Conservation (phyloP, 495 filamentous ascomycete genomes). For the Penicillium silybi region DNA sequence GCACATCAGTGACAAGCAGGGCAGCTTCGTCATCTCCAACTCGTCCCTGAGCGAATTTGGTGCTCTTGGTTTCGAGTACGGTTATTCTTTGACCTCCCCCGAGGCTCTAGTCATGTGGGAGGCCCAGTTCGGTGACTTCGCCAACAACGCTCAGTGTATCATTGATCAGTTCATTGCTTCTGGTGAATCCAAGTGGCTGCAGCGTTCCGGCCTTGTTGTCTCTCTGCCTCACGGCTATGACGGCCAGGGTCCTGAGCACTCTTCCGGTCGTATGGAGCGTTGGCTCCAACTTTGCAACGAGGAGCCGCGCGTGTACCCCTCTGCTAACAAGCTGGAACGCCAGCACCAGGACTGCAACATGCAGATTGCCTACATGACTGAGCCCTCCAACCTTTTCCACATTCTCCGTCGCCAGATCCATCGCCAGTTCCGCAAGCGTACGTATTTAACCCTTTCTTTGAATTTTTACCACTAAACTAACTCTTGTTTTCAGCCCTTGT, state of each 20-base stretch:
- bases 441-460: slow-evolving; percentile 30
- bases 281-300: slow-evolving; percentile 98
- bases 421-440: slow-evolving; percentile 98
- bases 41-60: slow-evolving; percentile 96
- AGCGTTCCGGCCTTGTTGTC: slow-evolving; percentile 91
- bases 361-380: slow-evolving; percentile 95
- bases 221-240: slow-evolving; percentile 97
- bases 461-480: slow-evolving; percentile 36
- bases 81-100: slow-evolving; percentile 94
- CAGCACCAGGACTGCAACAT: slow-evolving; percentile 99
- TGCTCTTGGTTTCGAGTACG: slow-evolving; percentile 91
- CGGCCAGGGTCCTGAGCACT: slow-evolving; percentile 97
- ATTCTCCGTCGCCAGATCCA: slow-evolving; percentile 96
- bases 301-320: slow-evolving; percentile 89
- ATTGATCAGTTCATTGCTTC: slow-evolving; percentile 98
- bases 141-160: slow-evolving; percentile 98
- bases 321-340: slow-evolving; percentile 81
- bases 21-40: slow-evolving; percentile 93
- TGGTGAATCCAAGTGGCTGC: slow-evolving; percentile 97
- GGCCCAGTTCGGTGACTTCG: slow-evolving; percentile 98
- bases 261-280: slow-evolving; percentile 93
- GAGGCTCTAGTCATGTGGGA: slow-evolving; percentile 99
- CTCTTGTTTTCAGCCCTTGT: slow-evolving; percentile 62
- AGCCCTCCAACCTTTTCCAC: slow-evolving; percentile 92
- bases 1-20: slow-evolving; percentile 83